phyloP scores from a whole-genome alignment of 805 yeast genomes.

The Saturnispora zaruensis region DNA sequence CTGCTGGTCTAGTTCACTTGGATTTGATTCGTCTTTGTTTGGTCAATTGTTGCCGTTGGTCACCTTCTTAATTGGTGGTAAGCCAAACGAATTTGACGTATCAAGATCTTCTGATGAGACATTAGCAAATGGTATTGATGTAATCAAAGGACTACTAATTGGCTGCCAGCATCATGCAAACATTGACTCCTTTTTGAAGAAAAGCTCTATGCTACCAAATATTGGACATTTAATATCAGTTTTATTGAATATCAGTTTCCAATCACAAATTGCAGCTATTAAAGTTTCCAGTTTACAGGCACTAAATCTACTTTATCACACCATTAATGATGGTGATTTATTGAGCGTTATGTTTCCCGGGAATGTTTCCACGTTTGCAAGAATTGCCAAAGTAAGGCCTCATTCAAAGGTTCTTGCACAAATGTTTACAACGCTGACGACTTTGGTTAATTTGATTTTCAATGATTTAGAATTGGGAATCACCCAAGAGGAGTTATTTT shows the following conservation, averaged over 20 bases:
- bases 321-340: slow-evolving; percentile 38
- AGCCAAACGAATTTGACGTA: slow-evolving; percentile 29
- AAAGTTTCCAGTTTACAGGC: slow-evolving; percentile 30
- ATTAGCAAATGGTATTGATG: slow-evolving; percentile 29
- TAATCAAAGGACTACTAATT: slow-evolving; percentile 25
- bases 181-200: slow-evolving; percentile 21
- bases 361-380: slow-evolving; percentile 37
- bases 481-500: slow-evolving; percentile 3
- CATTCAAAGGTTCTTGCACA: slow-evolving; percentile 32
- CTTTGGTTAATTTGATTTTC: slow-evolving; percentile 31
- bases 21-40: slow-evolving; percentile 33
- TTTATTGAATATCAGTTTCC: slow-evolving; percentile 29
- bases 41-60: slow-evolving; percentile 40
- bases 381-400: slow-evolving; percentile 27
- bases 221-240: slow-evolving; percentile 42
- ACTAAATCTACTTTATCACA: slow-evolving; percentile 28
- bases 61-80: slow-evolving; percentile 39
- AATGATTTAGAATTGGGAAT: slow-evolving; percentile 33
- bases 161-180: slow-evolving; percentile 28
- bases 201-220: slow-evolving; percentile 33
- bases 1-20: slow-evolving; percentile 40
- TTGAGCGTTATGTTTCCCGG: slow-evolving; percentile 45
- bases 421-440: slow-evolving; percentile 25
- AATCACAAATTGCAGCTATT: slow-evolving; percentile 21
- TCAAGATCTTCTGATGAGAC: slow-evolving; percentile 30